These are phyloP conservation scores for Samsoniella hepiali DNA, from an alignment of 2,329 filamentous ascomycete species.

Conservation along the genomic window DNA sequence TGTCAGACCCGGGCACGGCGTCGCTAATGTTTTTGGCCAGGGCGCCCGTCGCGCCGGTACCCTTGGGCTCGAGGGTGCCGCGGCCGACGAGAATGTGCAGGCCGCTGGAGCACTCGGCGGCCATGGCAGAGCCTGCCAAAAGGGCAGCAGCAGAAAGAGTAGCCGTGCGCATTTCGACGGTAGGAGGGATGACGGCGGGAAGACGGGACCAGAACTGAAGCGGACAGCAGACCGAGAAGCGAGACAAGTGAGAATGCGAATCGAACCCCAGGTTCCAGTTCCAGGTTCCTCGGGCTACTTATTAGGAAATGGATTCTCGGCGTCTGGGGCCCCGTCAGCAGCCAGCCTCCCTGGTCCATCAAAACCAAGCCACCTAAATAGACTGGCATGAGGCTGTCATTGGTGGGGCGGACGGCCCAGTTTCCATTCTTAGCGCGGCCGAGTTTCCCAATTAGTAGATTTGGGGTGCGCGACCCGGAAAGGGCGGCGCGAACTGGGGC, in stretches of 20 bases:
- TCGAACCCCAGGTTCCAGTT: background rate
- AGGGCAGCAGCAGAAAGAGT: constrained; percentile 17
- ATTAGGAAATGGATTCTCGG: background rate
- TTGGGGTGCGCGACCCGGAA: background rate
- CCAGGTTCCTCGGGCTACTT: background rate
- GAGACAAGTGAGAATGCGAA: background rate
- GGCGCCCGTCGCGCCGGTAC: constrained; percentile 33
- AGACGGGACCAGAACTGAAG: background rate
- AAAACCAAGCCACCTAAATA: background rate
- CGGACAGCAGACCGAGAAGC: background rate
- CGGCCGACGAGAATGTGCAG: constrained; percentile 41
- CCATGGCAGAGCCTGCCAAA: constrained; percentile 26
- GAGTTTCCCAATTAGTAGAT: background rate
- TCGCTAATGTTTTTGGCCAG: constrained; percentile 33
- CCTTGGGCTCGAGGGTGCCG: constrained; percentile 35
- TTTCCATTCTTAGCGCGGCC: constrained; percentile 5
- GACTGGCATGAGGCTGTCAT: constrained; percentile 6
- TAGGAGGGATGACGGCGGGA: background rate
- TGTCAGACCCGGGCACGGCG: constrained; percentile 33
- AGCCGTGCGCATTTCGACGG: constrained; percentile 11
- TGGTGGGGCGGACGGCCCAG: constrained; percentile 2
- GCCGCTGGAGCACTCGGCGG: constrained; percentile 34
- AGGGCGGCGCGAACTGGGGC: background rate
- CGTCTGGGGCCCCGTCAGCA: background rate
- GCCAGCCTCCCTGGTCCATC: background rate